These are phyloP conservation scores for Schrenkiella parvula DNA, from an alignment of 345 rosid species.

Conservation along the genomic window DNA sequence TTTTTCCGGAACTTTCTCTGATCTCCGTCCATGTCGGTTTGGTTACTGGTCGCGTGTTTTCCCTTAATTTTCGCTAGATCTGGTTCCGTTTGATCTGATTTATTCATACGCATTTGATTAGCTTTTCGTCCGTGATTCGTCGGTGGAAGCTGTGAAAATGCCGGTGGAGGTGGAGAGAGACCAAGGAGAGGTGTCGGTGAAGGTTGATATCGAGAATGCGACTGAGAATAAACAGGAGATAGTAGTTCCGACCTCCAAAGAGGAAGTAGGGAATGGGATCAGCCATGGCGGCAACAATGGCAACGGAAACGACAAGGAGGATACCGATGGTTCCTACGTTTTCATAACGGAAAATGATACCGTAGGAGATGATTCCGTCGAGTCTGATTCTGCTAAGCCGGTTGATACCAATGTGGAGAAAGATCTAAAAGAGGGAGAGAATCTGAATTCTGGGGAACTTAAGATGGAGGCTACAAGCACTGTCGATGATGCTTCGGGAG, in stretches of 20 bases:
- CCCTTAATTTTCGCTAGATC: slow-evolving; percentile 16
- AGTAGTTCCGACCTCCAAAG: slow-evolving; percentile 22
- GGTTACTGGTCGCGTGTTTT: not conserved
- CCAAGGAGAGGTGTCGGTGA: slow-evolving; percentile 36
- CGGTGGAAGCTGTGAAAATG: slow-evolving; percentile 42
- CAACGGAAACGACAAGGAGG: slow-evolving; percentile 37
- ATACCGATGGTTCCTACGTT: slow-evolving; percentile 39
- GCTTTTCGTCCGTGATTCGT: slow-evolving; percentile 14
- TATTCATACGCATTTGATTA: not conserved
- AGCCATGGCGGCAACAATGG: slow-evolving; percentile 32
- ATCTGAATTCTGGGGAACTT: slow-evolving; percentile 6
- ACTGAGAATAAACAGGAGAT: slow-evolving; percentile 21
- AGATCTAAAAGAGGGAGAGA: slow-evolving; percentile 16
- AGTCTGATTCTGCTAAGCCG: slow-evolving; percentile 16
- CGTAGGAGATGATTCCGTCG: slow-evolving; percentile 33
- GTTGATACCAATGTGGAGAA: slow-evolving; percentile 11
- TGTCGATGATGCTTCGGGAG: slow-evolving; percentile 6
- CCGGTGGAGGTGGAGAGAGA: slow-evolving; percentile 48
- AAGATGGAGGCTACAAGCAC: slow-evolving; percentile 16
- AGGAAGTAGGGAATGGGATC: slow-evolving; percentile 41
- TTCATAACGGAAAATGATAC: slow-evolving; percentile 39
- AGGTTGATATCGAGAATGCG: slow-evolving; percentile 34
- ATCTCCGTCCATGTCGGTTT: slow-evolving; percentile 21
- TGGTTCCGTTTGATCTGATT: slow-evolving; percentile 28
- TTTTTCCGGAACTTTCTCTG: slow-evolving; percentile 2